Evolutionary conservation across 2,329 filamentous ascomycete species (phyloP).

Genomic region (Aspergillus sp.): DNA sequence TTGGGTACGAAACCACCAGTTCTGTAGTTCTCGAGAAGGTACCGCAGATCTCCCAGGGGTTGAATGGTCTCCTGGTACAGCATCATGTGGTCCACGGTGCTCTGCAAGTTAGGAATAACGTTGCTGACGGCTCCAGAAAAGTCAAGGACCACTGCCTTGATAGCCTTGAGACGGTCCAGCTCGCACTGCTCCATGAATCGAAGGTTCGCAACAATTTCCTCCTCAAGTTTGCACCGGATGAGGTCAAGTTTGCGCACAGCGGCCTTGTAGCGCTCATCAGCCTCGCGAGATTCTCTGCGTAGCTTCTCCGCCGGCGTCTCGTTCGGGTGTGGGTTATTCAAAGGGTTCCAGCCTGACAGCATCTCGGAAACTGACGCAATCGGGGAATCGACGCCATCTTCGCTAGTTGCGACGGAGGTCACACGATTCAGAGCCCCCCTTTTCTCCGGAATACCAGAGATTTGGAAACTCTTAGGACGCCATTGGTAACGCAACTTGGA

Average conservation of each 20-base stretch:
- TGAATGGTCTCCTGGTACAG: slow-evolving; percentile 99
- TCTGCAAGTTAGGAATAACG: slow-evolving; percentile 92
- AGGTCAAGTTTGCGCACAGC: slow-evolving; percentile 83
- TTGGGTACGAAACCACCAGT: slow-evolving; percentile 90
- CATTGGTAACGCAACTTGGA: slow-evolving; percentile 98
- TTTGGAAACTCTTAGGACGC: slow-evolving; percentile 86
- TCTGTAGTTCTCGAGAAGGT: slow-evolving; percentile 93
- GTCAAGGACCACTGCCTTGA: slow-evolving; percentile 96
- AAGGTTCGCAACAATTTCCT: slow-evolving; percentile 88
- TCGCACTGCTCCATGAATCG: slow-evolving; percentile 98
- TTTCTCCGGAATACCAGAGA: slow-evolving; percentile 86
- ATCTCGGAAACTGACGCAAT: slow-evolving; percentile 86
- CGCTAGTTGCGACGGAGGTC: slow-evolving; percentile 67
- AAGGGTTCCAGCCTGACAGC: slow-evolving; percentile 85
- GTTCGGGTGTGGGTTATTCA: slow-evolving; percentile 87
- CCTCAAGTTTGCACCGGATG: slow-evolving; percentile 90
- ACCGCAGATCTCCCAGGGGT: slow-evolving; percentile 82
- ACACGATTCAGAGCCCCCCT: slow-evolving; percentile 71
- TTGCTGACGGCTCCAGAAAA: slow-evolving; percentile 98
- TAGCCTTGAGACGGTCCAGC: slow-evolving; percentile 90
- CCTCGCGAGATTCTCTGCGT: slow-evolving; percentile 81
- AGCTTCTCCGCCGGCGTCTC: slow-evolving; percentile 86
- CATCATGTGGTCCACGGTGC: slow-evolving; percentile 98
- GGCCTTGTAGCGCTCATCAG: slow-evolving; percentile 91
- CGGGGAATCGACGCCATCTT: slow-evolving; percentile 71